A percentile compares a stretch with the other conserved stretches of the same genome.
Evolutionary conservation across 1,139 yeast genomes (phyloP).

Genomic region (Nematodospora anomalae): DNA sequence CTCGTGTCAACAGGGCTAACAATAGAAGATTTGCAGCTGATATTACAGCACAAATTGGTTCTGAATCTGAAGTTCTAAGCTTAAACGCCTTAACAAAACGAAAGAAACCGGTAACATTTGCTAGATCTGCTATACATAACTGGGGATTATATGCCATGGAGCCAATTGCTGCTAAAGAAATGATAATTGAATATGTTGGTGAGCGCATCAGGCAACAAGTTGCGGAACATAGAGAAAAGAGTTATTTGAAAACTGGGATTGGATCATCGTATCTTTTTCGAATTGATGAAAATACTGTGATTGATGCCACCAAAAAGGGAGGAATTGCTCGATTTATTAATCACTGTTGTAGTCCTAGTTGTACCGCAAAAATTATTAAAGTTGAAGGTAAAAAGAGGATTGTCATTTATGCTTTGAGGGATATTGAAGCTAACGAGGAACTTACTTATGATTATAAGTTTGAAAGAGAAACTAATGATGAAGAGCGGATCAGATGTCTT

Average conservation of each 20-base stretch:
- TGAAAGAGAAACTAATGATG: conserved; percentile 88
- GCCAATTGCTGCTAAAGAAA: conserved; percentile 90
- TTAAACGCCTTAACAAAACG: conserved; percentile 80
- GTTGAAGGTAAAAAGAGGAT: conserved; percentile 93
- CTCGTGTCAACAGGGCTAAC: conserved; percentile 85
- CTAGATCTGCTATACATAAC: conserved; percentile 93
- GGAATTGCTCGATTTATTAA: conserved; percentile 95
- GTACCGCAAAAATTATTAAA: conserved; percentile 94
- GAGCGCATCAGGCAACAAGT: conserved; percentile 92
- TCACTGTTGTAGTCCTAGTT: conserved; percentile 96
- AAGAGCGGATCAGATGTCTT: conserved; percentile 83
- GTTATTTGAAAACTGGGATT: conserved; percentile 85
- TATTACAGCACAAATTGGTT: conserved; percentile 78
- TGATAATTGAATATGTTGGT: conserved; percentile 99
- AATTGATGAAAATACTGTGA: conserved; percentile 90
- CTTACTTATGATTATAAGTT: conserved; percentile 94
- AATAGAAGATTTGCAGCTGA: conserved; percentile 91
- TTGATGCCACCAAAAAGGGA: conserved; percentile 96
- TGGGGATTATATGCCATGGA: conserved; percentile 98
- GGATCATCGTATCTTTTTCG: conserved; percentile 93
- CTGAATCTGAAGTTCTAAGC: conserved; percentile 78
- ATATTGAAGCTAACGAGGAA: conserved; percentile 87
- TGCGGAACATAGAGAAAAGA: conserved; percentile 88
- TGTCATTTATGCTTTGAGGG: conserved; percentile 90
- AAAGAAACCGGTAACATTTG: conserved; percentile 92